Percentiles rank a stretch among this genome's conserved stretches.
Evolutionary conservation across 2,329 filamentous ascomycete species (phyloP).

Genomic region (Fusarium irregulare): DNA sequence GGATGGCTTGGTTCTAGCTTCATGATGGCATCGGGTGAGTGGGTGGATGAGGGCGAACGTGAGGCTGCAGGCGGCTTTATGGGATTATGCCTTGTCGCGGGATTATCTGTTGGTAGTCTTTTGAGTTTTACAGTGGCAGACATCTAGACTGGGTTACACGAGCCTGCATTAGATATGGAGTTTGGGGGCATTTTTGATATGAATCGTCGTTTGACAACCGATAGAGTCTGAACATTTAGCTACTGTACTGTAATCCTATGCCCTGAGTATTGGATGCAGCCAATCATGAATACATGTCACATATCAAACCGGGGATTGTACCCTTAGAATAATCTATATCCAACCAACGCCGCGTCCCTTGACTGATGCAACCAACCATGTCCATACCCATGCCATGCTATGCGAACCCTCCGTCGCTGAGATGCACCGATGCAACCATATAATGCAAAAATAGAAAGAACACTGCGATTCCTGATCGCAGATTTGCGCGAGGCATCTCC

Average conservation of each 20-base stretch:
- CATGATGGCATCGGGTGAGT: conserved; percentile 90
- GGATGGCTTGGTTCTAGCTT: conserved; percentile 87
- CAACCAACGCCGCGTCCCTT: conserved; percentile 36
- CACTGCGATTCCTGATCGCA: conserved; percentile 18
- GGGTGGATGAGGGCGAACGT: conserved; percentile 83
- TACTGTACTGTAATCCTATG: conserved; percentile 11
- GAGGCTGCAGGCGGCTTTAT: conserved; percentile 95
- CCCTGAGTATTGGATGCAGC: conserved; percentile 25
- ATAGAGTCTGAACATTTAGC: conserved; percentile 27
- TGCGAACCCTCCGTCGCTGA: conserved; percentile 34
- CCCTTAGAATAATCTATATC: conserved; percentile 29
- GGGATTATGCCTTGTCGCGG: conserved; percentile 87
- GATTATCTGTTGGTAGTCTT: conserved; percentile 86
- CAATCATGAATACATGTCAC: conserved; percentile 30
- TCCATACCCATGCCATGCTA: conserved; percentile 34
- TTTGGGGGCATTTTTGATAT: conserved; percentile 21
- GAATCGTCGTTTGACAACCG: conserved; percentile 16
- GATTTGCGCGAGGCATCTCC: conserved; percentile 21
- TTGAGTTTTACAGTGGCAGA: conserved; percentile 81
- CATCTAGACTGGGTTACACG: conserved; percentile 48
- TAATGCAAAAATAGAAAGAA: conserved; percentile 36
- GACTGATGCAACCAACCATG: conserved; percentile 39
- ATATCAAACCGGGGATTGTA: conserved; percentile 32
- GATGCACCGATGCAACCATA: conserved; percentile 41
- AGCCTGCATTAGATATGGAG: conserved; percentile 20